Conservation (phyloP, 441 rosid species). For the Jatropha podagrica region DNA sequence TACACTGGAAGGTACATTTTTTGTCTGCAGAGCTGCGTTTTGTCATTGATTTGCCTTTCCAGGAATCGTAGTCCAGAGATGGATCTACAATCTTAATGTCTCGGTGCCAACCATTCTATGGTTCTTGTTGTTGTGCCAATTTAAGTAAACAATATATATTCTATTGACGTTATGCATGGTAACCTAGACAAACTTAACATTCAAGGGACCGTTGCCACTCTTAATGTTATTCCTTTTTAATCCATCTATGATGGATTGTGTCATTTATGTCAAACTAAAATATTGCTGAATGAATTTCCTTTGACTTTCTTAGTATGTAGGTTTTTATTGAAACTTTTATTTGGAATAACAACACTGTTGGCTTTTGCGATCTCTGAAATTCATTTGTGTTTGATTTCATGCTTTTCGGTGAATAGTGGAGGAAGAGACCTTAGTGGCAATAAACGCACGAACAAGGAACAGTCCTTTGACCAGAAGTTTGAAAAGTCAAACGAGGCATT, state of each 20-base stretch:
- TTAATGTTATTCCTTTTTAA: not conserved
- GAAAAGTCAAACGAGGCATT: slow-evolving; percentile 57
- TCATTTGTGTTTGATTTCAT: not conserved
- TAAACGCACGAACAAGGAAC: slow-evolving; percentile 64
- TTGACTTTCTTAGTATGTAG: not conserved
- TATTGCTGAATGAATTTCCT: not conserved
- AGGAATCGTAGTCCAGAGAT: not conserved
- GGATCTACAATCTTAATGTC: not conserved
- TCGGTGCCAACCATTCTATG: not conserved
- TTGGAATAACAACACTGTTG: not conserved
- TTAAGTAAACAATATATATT: not conserved
- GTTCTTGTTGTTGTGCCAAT: not conserved
- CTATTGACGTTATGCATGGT: not conserved
- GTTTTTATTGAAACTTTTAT: not conserved
- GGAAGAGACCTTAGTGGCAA: slow-evolving; percentile 81
- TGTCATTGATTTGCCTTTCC: not conserved
- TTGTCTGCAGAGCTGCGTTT: not conserved
- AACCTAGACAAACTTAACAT: not conserved
- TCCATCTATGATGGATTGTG: not conserved
- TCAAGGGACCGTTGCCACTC: not conserved
- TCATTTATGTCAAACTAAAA: not conserved
- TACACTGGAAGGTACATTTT: slow-evolving; percentile 79
- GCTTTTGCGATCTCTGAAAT: not conserved
- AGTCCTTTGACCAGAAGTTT: slow-evolving; percentile 70
- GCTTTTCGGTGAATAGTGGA: slow-evolving; percentile 43